phyloP scores from a whole-genome alignment of 345 rosid genomes.

The Cardamine resedifolia region DNA sequence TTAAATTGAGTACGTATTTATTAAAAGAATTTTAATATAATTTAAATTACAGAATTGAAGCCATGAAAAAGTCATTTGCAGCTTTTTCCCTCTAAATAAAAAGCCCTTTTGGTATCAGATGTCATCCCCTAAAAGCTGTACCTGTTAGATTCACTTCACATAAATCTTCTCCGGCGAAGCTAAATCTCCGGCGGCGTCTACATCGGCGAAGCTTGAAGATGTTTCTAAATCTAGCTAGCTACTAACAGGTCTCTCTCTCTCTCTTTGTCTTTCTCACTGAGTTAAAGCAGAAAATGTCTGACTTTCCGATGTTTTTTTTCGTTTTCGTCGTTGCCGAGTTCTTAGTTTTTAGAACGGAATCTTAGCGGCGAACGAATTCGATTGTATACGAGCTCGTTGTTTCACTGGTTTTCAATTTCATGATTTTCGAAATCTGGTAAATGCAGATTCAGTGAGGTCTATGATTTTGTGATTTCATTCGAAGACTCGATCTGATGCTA shows the following conservation, averaged over 20 bases:
- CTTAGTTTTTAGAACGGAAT: background rate
- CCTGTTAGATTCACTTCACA: constrained; percentile 30
- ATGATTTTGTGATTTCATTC: background rate
- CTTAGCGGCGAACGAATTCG: background rate
- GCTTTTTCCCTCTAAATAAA: constrained; percentile 20
- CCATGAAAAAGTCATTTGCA: constrained; percentile 24
- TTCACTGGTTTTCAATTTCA: background rate
- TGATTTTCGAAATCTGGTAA: background rate
- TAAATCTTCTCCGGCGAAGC: constrained; percentile 26
- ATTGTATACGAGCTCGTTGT: background rate
- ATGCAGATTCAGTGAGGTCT: constrained; percentile 17
- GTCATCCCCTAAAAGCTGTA: constrained; percentile 1
- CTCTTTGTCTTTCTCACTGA: constrained; percentile 6
- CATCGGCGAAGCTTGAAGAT: constrained; percentile 5
- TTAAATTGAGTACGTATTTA: background rate
- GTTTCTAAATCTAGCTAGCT: constrained; percentile 9
- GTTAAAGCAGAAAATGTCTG: constrained; percentile 24
- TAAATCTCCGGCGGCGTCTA: constrained; percentile 17
- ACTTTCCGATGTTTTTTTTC: constrained; percentile 23
- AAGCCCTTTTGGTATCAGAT: constrained; percentile 5
- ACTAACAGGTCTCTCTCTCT: constrained; percentile 25
- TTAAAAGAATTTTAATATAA: background rate
- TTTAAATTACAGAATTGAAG: constrained; percentile 8
- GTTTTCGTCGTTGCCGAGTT: background rate
- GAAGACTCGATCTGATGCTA: background rate